A percentile compares a stretch with the other conserved stretches of the same genome.
Evolutionary conservation across 129 eudicot species (phyloP).

Genomic region (Lonicera japonica): DNA sequence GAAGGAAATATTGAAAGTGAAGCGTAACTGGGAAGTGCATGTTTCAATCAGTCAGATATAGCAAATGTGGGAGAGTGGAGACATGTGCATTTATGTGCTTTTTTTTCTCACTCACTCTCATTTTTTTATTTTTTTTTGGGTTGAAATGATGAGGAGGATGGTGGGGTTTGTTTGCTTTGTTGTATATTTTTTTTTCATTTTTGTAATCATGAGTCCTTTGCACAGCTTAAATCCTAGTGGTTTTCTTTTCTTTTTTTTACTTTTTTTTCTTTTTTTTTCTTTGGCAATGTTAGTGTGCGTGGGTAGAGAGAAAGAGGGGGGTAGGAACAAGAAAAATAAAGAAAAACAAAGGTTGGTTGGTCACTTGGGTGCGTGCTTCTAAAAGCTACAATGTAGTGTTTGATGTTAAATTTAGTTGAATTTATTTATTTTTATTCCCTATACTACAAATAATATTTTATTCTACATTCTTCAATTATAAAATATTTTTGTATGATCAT

Average conservation of each 20-base stretch:
- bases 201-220: background rate
- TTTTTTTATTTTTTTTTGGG: background rate
- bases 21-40: background rate
- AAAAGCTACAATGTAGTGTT: too few species aligned
- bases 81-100: background rate
- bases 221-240: background rate
- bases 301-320: background rate
- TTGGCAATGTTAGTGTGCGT: background rate
- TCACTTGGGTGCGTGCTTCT: too few species aligned
- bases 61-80: background rate
- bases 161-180: conserved; percentile 4
- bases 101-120: too few species aligned
- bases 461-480: too few species aligned
- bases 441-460: too few species aligned
- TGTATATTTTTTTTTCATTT: background rate
- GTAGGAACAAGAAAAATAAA: background rate
- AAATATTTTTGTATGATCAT: too few species aligned
- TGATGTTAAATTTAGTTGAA: too few species aligned
- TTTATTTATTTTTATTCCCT: too few species aligned
- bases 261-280: too few species aligned
- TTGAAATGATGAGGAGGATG: background rate
- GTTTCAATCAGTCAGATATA: background rate
- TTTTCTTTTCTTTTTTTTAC: too few species aligned
- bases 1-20: background rate
- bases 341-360: background rate